A percentile compares a stretch with the other conserved stretches of the same genome.
phyloP scores from a whole-genome alignment of 169 alveolate species.

The Plasmodium fragile region DNA sequence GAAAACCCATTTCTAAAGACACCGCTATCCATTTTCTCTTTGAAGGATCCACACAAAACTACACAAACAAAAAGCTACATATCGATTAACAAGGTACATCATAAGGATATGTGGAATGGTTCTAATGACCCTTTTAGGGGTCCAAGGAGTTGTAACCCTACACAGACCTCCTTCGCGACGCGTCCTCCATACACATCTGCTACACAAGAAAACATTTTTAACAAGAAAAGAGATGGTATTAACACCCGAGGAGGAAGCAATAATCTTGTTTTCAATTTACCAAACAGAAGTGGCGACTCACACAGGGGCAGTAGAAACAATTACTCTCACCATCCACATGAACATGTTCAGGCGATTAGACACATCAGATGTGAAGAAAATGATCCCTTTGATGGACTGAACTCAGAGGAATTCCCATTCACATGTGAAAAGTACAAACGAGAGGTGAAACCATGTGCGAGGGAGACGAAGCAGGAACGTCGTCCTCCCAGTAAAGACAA shows the following conservation, averaged over 20 bases:
- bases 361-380: background rate
- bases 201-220: background rate
- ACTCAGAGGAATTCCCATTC: background rate
- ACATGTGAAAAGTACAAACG: background rate
- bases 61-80: background rate
- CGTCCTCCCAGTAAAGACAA: background rate
- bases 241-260: background rate
- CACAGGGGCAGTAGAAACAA: background rate
- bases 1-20: background rate
- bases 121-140: background rate
- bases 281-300: background rate
- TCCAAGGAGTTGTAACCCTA: background rate
- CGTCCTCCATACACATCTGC: background rate
- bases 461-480: background rate
- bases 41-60: background rate
- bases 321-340: background rate
- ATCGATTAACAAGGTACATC: background rate
- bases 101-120: background rate
- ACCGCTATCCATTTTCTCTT: background rate
- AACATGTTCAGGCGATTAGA: background rate
- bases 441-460: background rate
- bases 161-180: background rate
- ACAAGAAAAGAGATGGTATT: background rate
- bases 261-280: background rate
- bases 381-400: background rate